Conservation (phyloP, 164 flowering plant species). For the Santalum album region DNA sequence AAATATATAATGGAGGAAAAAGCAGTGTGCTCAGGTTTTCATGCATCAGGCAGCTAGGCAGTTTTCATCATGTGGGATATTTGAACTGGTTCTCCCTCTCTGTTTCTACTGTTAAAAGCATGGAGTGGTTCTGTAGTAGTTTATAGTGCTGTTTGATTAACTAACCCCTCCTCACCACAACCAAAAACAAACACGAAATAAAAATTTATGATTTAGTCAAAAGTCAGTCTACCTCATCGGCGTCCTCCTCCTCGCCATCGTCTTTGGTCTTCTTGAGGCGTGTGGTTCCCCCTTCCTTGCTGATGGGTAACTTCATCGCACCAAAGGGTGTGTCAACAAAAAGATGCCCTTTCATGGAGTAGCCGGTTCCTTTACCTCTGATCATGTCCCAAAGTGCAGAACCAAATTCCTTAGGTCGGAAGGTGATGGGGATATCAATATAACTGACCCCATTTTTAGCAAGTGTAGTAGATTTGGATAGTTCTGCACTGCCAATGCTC, state of each 20-base stretch:
- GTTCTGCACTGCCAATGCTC: constrained; percentile 63
- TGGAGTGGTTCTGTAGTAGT: too few species aligned
- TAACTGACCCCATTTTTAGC: constrained; percentile 51
- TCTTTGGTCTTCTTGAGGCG: constrained; percentile 61
- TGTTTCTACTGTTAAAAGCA: too few species aligned
- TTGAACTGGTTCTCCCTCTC: too few species aligned
- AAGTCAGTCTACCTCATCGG: constrained; percentile 38
- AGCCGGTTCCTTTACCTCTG: constrained; percentile 70
- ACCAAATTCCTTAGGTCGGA: constrained; percentile 78
- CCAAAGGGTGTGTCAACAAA: constrained; percentile 79
- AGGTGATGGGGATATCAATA: constrained; percentile 61
- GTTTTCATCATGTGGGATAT: too few species aligned
- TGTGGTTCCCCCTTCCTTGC: constrained; percentile 72
- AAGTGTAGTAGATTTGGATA: constrained; percentile 40
- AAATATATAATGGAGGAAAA: too few species aligned
- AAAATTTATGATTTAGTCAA: too few species aligned
- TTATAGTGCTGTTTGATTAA: too few species aligned
- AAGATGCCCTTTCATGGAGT: constrained; percentile 61
- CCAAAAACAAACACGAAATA: too few species aligned
- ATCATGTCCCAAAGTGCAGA: constrained; percentile 92
- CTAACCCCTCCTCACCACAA: too few species aligned
- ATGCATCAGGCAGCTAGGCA: too few species aligned
- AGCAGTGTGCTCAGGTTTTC: too few species aligned
- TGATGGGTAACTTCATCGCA: constrained; percentile 69
- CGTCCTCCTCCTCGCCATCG: constrained; percentile 50